phyloP scores from a whole-genome alignment of 2,329 filamentous ascomycete species.

The Arthroderma sp. region DNA sequence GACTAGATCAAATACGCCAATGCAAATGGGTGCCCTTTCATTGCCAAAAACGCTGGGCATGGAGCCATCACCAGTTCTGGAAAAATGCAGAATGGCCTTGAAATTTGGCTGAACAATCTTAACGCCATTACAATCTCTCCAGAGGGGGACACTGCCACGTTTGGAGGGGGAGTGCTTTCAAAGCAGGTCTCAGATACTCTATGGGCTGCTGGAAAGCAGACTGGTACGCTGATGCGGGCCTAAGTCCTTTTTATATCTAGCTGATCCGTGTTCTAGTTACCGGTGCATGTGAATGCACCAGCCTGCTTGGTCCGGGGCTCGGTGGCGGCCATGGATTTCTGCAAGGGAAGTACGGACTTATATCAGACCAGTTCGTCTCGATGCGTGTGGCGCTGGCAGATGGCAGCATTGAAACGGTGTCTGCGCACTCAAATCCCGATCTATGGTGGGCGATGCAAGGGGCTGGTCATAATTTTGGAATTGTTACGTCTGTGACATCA shows the following conservation, averaged over 20 bases:
- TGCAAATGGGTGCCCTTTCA: conserved; percentile 35
- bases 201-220: conserved; percentile 40
- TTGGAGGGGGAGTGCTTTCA: conserved; percentile 37
- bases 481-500: conserved; percentile 37
- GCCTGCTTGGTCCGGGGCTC: conserved; percentile 37
- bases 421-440: conserved; percentile 30
- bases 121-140: conserved; percentile 29
- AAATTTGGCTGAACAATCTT: conserved; percentile 37
- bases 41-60: conserved; percentile 41
- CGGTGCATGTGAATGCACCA: conserved; percentile 41
- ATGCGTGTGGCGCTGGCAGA: conserved; percentile 41
- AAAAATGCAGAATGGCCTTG: conserved; percentile 37
- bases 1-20: conserved; percentile 38
- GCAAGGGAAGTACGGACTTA: conserved; percentile 41
- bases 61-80: conserved; percentile 39
- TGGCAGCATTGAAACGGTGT: conserved; percentile 29
- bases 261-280: conserved; percentile 24
- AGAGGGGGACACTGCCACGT: conserved; percentile 34
- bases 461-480: conserved; percentile 47
- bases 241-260: conserved; percentile 1
- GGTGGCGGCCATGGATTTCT: conserved; percentile 47
- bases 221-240: conserved; percentile 21
- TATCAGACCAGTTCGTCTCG: conserved; percentile 41
- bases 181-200: conserved; percentile 36
- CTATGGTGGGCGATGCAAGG: conserved; percentile 46